Percentiles rank a stretch among this genome's conserved stretches.
Conservation (phyloP, 495 filamentous ascomycete genomes). For the Chaetomium tenue region DNA sequence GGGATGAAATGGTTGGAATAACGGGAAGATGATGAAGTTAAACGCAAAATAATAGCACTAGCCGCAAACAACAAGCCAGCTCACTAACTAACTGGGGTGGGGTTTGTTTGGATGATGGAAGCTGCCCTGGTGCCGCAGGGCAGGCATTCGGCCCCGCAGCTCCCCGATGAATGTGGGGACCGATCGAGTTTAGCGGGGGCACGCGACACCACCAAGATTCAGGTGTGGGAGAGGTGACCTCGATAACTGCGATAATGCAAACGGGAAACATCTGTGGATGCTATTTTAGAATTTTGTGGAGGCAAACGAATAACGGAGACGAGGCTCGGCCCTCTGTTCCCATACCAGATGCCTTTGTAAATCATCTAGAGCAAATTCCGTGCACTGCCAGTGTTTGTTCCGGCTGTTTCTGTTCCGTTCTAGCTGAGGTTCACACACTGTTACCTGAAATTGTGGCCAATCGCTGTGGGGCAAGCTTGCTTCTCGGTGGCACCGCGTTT, state of each 20-base stretch:
- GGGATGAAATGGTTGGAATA: slow-evolving; percentile 49
- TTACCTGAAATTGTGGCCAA: slow-evolving; percentile 21
- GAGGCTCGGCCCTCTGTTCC: background rate
- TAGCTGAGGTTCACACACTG: slow-evolving; percentile 19
- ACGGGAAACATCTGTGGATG: background rate
- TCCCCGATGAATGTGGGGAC: slow-evolving; percentile 9
- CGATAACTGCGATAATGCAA: background rate
- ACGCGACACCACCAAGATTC: slow-evolving; percentile 14
- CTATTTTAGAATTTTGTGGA: background rate
- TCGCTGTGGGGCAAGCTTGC: slow-evolving; percentile 21
- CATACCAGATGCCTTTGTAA: background rate
- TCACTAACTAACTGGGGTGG: background rate
- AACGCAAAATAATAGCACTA: background rate
- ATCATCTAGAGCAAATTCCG: background rate
- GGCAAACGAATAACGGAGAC: background rate
- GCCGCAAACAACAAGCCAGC: background rate
- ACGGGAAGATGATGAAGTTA: background rate
- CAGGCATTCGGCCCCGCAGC: background rate
- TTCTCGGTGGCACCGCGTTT: slow-evolving; percentile 28
- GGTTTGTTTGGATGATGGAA: background rate
- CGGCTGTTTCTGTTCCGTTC: slow-evolving; percentile 34
- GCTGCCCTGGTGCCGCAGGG: background rate
- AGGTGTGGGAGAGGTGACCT: background rate
- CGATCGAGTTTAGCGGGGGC: background rate
- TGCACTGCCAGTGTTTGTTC: slow-evolving; percentile 5